These are phyloP conservation scores for Solanum peruvianum DNA, from an alignment of 257 asterid species.

Conservation along the genomic window DNA sequence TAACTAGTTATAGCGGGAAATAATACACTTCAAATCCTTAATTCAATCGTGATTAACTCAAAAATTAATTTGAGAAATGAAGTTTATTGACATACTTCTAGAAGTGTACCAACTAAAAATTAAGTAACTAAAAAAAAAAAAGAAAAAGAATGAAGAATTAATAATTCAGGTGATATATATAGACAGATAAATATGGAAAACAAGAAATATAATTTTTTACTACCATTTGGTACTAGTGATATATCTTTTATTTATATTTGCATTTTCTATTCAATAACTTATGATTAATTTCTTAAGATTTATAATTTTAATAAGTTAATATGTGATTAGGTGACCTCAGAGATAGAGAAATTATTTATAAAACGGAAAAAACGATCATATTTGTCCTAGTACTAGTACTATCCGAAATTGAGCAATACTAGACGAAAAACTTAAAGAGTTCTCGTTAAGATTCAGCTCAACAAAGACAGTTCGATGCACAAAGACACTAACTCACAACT, in stretches of 20 bases:
- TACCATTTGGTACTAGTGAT: neutral
- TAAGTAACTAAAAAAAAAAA: neutral
- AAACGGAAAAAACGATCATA: neutral
- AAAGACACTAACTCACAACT: neutral
- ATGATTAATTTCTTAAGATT: neutral
- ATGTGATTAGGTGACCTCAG: neutral
- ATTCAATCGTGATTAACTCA: neutral
- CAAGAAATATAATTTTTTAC: neutral
- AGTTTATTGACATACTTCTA: neutral
- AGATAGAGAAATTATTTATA: neutral
- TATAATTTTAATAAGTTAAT: neutral
- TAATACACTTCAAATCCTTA: neutral
- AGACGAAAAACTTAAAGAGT: no score
- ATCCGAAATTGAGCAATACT: neutral
- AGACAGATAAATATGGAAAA: neutral
- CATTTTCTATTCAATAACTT: neutral
- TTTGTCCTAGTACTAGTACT: neutral
- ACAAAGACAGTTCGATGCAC: neutral
- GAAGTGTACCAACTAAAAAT: neutral
- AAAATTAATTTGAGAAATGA: neutral
- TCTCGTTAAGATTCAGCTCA: no score
- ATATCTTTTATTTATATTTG: neutral
- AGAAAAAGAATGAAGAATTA: neutral
- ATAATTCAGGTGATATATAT: neutral
- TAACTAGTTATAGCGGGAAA: accelerated